These are phyloP conservation scores for Dorcoceras hygrometricum DNA, from an alignment of 257 asterid species.

Conservation along the genomic window DNA sequence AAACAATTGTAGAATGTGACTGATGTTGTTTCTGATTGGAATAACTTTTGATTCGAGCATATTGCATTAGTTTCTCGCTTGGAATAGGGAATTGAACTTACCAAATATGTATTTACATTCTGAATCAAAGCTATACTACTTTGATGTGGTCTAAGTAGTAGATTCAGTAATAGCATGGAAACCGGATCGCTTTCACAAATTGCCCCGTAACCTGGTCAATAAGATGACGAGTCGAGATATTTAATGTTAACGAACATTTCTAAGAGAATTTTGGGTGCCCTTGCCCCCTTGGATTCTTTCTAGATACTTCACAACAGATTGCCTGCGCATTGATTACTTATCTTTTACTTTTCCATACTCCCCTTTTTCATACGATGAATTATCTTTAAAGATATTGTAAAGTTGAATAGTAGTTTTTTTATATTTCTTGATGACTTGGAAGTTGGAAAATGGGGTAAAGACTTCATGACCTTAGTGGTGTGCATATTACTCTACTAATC, in stretches of 20 bases:
- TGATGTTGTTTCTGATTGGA: neutral
- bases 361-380: neutral
- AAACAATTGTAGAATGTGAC: constrained; percentile 4
- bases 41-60: constrained; percentile 16
- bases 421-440: constrained; percentile 11
- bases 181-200: constrained; percentile 1
- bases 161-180: constrained; percentile 14
- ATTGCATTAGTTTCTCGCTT: neutral
- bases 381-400: neutral
- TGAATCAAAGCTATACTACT: constrained; percentile 1
- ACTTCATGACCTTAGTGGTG: constrained; percentile 1
- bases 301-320: neutral
- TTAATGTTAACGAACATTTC: constrained; percentile 6
- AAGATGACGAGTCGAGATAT: neutral
- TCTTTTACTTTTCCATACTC: no score
- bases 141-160: neutral
- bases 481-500: neutral
- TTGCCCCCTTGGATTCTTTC: constrained; percentile 4
- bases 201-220: neutral
- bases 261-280: neutral
- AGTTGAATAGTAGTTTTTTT: constrained; percentile 10
- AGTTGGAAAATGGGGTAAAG: constrained; percentile 3
- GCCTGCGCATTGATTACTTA: neutral
- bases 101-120: neutral
- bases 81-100: neutral